A percentile compares a stretch with the other conserved stretches of the same genome.
phyloP scores from a whole-genome alignment of 345 rosid genomes.

The Boechera stricta region DNA sequence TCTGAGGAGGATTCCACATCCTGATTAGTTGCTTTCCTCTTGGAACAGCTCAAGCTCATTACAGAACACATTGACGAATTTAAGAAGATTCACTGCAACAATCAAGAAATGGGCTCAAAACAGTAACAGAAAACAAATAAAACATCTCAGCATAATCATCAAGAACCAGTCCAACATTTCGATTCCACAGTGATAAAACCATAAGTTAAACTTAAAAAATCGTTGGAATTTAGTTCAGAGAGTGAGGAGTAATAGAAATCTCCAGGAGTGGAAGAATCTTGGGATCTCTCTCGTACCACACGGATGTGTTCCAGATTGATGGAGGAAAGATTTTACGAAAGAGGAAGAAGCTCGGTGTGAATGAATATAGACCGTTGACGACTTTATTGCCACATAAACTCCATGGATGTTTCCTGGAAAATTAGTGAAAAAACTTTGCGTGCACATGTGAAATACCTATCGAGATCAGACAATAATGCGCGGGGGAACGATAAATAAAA shows the following conservation, averaged over 20 bases:
- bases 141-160: too few relatives aligned
- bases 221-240: too few relatives aligned
- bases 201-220: neutral
- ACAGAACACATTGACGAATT: slow-evolving; percentile 41
- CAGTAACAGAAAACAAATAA: neutral
- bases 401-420: neutral
- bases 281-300: too few relatives aligned
- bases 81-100: slow-evolving; percentile 12
- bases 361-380: neutral
- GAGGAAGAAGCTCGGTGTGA: neutral
- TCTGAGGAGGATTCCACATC: slow-evolving; percentile 4
- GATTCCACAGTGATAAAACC: neutral
- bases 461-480: too few relatives aligned
- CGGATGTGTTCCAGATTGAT: too few relatives aligned
- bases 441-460: too few relatives aligned
- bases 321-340: too few relatives aligned
- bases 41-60: slow-evolving; percentile 47
- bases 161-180: neutral
- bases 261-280: too few relatives aligned
- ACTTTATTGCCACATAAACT: neutral
- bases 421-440: too few relatives aligned
- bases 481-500: too few relatives aligned
- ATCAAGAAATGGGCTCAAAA: neutral
- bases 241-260: too few relatives aligned
- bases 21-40: slow-evolving; percentile 32